phyloP scores from a whole-genome alignment of 257 asterid species.

The Solanum piurae region DNA sequence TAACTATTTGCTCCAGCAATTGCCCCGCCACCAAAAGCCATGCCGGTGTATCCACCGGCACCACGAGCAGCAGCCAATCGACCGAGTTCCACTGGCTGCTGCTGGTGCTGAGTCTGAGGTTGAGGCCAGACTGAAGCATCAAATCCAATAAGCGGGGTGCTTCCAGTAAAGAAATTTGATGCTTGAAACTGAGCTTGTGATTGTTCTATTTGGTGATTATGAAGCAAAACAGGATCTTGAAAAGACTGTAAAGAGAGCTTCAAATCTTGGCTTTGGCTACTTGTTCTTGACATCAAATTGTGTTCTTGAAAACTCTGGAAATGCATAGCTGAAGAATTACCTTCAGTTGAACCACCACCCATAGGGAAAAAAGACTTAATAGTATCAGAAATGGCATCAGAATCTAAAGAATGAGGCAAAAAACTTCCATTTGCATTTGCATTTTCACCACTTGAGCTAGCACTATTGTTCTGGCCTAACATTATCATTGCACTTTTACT shows the following conservation, averaged over 20 bases:
- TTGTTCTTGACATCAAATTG: constrained; percentile 39
- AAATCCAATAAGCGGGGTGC: not conserved
- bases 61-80: constrained; percentile 30
- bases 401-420: constrained; percentile 62
- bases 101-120: constrained; percentile 21
- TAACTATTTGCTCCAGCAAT: constrained; percentile 20
- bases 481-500: constrained; percentile 24
- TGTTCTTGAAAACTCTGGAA: constrained; percentile 45
- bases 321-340: constrained; percentile 57
- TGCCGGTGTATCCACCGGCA: constrained; percentile 28
- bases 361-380: constrained; percentile 82
- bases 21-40: constrained; percentile 8
- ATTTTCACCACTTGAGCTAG: not conserved
- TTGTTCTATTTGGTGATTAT: constrained; percentile 4
- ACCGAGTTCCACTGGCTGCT: constrained; percentile 6
- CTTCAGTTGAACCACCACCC: constrained; percentile 54
- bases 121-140: constrained; percentile 2
- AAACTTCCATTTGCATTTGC: constrained; percentile 11
- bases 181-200: not conserved
- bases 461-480: not conserved
- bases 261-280: constrained; percentile 60
- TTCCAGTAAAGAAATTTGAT: not conserved
- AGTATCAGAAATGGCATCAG: constrained; percentile 71
- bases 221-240: constrained; percentile 47
- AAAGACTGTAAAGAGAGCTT: constrained; percentile 66